These are phyloP conservation scores for Stenogyne calaminthoides DNA, from an alignment of 305 asterid species.

Conservation along the genomic window DNA sequence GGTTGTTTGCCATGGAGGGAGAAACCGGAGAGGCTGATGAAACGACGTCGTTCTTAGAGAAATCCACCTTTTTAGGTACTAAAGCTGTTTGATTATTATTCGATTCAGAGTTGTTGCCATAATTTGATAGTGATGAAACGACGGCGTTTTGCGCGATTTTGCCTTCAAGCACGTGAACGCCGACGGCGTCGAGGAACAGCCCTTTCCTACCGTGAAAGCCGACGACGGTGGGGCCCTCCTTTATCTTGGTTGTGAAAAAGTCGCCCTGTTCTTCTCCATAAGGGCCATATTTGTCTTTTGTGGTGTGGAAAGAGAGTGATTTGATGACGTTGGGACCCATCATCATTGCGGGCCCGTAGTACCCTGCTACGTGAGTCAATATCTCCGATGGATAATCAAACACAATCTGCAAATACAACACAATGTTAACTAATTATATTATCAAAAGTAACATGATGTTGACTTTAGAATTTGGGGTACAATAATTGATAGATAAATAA, in stretches of 20 bases:
- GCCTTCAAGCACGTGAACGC: conserved; percentile 65
- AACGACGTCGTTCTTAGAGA: conserved; percentile 38
- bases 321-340: conserved; percentile 76
- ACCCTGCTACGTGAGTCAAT: conserved; percentile 73
- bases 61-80: conserved; percentile 27
- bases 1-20: conserved; percentile 29
- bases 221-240: conserved; percentile 54
- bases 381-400: conserved; percentile 73
- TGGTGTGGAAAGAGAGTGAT: conserved; percentile 77
- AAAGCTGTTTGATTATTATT: conserved; percentile 22
- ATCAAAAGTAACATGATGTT: too few species aligned
- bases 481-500: too few species aligned
- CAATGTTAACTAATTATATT: too few species aligned
- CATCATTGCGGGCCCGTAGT: conserved; percentile 57
- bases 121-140: conserved; percentile 17
- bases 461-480: too few species aligned
- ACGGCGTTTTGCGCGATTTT: conserved; percentile 12
- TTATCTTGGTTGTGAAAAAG: conserved; percentile 58
- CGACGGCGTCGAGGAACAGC: conserved; percentile 69
- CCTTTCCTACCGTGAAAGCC: conserved; percentile 88
- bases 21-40: background rate
- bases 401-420: conserved; percentile 43
- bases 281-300: conserved; percentile 68
- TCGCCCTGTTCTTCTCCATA: conserved; percentile 79
- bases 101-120: conserved; percentile 6